Percentiles rank a stretch among this genome's conserved stretches.
Evolutionary conservation across 768 basidiomycete genomes (phyloP).

Genomic region (Holtermanniella nyarrowii): DNA sequence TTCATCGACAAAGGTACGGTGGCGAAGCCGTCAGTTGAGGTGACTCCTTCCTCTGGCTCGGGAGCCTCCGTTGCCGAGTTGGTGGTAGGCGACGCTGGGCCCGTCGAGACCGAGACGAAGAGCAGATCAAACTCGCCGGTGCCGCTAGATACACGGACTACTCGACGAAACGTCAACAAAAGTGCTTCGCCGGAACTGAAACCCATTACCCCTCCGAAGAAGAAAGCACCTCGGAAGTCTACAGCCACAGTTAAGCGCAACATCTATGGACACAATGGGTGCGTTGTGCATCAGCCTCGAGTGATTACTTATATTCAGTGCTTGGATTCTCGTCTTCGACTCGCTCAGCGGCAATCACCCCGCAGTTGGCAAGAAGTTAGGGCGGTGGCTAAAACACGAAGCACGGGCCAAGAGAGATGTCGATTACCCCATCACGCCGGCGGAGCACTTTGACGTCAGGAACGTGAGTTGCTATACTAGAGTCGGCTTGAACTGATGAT

Average conservation of each 20-base stretch:
- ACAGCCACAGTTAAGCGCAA: too few relatives aligned
- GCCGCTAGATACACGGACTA: too few relatives aligned
- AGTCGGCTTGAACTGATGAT: background rate
- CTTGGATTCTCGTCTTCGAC: slow-evolving; percentile 74
- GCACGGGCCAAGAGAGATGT: slow-evolving; percentile 59
- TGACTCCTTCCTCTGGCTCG: too few relatives aligned
- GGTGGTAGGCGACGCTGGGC: too few relatives aligned
- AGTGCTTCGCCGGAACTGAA: background rate
- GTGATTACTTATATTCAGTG: slow-evolving; percentile 7
- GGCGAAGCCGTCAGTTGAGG: too few relatives aligned
- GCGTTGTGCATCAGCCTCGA: slow-evolving; percentile 1
- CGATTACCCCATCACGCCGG: slow-evolving; percentile 38
- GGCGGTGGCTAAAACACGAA: slow-evolving; percentile 61
- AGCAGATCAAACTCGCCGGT: too few relatives aligned
- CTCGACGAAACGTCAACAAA: too few relatives aligned
- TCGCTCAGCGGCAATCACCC: slow-evolving; percentile 70
- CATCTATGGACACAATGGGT: background rate
- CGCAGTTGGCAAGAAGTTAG: slow-evolving; percentile 54
- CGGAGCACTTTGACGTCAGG: slow-evolving; percentile 47
- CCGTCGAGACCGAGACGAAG: too few relatives aligned
- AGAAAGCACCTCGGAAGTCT: too few relatives aligned
- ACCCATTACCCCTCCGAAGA: too few relatives aligned
- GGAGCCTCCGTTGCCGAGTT: too few relatives aligned
- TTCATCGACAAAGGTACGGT: too few relatives aligned
- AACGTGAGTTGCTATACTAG: background rate